These are phyloP conservation scores for Candida ovalis DNA, from an alignment of 805 yeast genomes.

Conservation along the genomic window DNA sequence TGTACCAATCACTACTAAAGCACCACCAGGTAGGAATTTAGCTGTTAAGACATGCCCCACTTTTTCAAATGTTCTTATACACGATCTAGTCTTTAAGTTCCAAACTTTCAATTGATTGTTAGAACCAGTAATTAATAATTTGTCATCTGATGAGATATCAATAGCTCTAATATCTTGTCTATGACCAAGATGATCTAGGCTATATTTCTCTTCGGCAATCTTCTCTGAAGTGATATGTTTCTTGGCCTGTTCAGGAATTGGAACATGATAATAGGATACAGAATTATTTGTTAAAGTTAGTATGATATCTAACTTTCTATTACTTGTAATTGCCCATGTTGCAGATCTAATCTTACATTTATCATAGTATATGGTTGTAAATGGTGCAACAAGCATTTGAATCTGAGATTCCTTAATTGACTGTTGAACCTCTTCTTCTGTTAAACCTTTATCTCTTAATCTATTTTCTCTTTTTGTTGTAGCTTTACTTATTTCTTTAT, in stretches of 20 bases:
- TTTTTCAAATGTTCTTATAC: constrained; percentile 76
- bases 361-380: constrained; percentile 59
- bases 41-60: constrained; percentile 83
- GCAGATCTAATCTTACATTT: constrained; percentile 59
- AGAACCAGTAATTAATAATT: constrained; percentile 82
- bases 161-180: constrained; percentile 84
- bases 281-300: constrained; percentile 70
- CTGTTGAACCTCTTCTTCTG: constrained; percentile 54
- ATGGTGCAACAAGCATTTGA: constrained; percentile 62
- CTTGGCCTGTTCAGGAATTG: constrained; percentile 52
- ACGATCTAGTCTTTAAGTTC: constrained; percentile 70
- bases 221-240: constrained; percentile 45
- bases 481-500: constrained; percentile 76
- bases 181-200: constrained; percentile 79
- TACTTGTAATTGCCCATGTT: constrained; percentile 54
- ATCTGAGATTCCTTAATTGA: constrained; percentile 46
- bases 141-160: constrained; percentile 77
- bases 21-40: constrained; percentile 87
- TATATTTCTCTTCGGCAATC: constrained; percentile 41
- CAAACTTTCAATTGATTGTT: constrained; percentile 86
- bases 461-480: constrained; percentile 74
- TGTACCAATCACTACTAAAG: constrained; percentile 82
- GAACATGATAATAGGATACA: constrained; percentile 61
- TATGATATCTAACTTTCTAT: constrained; percentile 54
- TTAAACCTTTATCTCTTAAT: constrained; percentile 64